Evolutionary conservation across 164 flowering plant genomes (phyloP), one percentile per base, ranked within the genome.

Genomic region (Vitis rupestris): DNA sequence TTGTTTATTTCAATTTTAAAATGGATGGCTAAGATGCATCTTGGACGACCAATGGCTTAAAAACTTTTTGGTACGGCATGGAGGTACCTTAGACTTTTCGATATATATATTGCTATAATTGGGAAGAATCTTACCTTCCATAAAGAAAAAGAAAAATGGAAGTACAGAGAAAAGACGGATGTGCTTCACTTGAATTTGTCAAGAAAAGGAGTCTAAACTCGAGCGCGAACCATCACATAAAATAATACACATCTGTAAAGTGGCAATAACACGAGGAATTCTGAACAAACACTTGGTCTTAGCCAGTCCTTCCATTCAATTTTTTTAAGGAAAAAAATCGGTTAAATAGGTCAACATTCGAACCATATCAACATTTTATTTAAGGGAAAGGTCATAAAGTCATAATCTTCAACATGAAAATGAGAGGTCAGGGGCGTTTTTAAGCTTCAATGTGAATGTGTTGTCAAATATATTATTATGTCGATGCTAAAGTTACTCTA

Each of bases 161-260:
- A 57, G 17, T 9, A 57, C 59, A 19, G 50, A 50, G 57, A 37
- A 11, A 27, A 48, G 77, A 69, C 70, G 69, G 70, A 74, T 65
- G 66, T 69, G 67, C 44, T 68, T 68, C 69, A 69, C 72, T 74
- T 69, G 48, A 69, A 66, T 55, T 75, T 74, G 72, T 74, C 66
- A 60, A 56, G 68, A 59, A 66, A 37, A 51, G 60, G 17, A 23
- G 17, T 3, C 19, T 44, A 60, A 60, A 57, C 19, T 61, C 30
- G 47, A 48, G 27, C 13, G 15, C 4, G 17, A 71, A 47, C 75
- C 66, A 55, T 63, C 69, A 68, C 63, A 61, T 73, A 67, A 54
- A 61, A 50, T 56, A 67, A 60, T 47, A 67, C 44, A 64, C 59
- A 67, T 59, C n/a, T 16, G 56, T 47, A 61, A 23, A 71, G 75